phyloP scores from a whole-genome alignment of 768 basidiomycete species.

The Cystofilobasidium ferigula region DNA sequence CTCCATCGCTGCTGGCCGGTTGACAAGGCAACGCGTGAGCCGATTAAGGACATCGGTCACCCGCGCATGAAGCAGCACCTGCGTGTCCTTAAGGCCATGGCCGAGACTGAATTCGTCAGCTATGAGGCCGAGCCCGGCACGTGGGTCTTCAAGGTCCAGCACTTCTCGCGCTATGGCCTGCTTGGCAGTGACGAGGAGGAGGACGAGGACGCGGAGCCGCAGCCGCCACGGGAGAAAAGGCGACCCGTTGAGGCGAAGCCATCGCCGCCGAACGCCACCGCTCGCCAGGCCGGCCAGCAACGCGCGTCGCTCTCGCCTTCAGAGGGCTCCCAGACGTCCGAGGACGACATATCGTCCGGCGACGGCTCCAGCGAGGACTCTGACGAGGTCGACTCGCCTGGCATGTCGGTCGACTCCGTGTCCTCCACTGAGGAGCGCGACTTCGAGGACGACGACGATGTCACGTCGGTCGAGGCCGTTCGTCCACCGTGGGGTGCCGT shows the following conservation, averaged over 20 bases:
- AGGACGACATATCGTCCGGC: not conserved
- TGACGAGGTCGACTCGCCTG: slow-evolving; percentile 27
- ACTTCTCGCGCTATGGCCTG: slow-evolving; percentile 50
- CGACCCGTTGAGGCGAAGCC: not conserved
- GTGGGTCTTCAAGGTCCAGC: slow-evolving; percentile 89
- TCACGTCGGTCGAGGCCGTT: slow-evolving; percentile 28
- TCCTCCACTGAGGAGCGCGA: not conserved
- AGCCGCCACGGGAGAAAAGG: not conserved
- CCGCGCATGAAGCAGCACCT: slow-evolving; percentile 61
- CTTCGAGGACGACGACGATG: slow-evolving; percentile 28
- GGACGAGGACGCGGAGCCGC: slow-evolving; percentile 20
- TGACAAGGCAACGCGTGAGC: slow-evolving; percentile 82
- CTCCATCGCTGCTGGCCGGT: slow-evolving; percentile 74
- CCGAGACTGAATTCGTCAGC: slow-evolving; percentile 68
- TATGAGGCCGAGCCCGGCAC: slow-evolving; percentile 71
- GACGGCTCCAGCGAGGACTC: not conserved
- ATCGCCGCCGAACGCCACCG: not conserved
- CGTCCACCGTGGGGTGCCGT: slow-evolving; percentile 55
- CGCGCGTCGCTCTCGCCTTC: not conserved
- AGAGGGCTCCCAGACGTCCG: not conserved
- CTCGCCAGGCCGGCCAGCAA: not conserved
- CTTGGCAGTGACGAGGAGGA: slow-evolving; percentile 32
- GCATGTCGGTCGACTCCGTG: slow-evolving; percentile 28
- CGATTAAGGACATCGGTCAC: slow-evolving; percentile 69
- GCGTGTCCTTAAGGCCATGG: slow-evolving; percentile 71